phyloP scores from a whole-genome alignment of 2,329 filamentous ascomycete genomes.

The Colletotrichum tofieldiae region DNA sequence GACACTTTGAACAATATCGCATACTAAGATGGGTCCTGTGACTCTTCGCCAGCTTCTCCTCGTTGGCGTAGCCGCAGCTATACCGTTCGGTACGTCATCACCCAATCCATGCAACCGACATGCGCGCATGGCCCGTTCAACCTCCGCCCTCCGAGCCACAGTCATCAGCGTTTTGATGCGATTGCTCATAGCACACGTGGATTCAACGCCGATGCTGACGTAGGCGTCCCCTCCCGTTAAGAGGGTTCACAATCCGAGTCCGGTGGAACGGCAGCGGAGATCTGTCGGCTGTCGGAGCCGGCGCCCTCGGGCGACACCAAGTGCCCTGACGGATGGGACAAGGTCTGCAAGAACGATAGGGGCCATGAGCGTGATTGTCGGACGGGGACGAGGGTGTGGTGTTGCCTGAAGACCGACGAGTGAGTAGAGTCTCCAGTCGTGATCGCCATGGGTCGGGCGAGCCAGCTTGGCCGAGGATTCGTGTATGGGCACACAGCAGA shows the following conservation, averaged over 20 bases:
- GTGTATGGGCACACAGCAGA: too few species aligned
- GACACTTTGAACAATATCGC: not conserved
- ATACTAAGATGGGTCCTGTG: not conserved
- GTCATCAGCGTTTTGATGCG: too few species aligned
- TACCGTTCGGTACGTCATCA: not conserved
- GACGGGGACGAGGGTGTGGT: not conserved
- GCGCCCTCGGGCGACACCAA: not conserved
- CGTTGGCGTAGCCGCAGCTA: not conserved
- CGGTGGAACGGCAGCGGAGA: not conserved
- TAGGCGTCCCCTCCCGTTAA: not conserved
- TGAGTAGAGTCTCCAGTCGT: not conserved
- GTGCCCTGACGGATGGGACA: constrained; percentile 12
- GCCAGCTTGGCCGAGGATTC: not conserved
- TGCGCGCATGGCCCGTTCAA: not conserved
- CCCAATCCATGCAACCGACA: not conserved
- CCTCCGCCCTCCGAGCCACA: not conserved
- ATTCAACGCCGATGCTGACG: not conserved
- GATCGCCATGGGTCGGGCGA: not conserved
- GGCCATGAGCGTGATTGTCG: not conserved
- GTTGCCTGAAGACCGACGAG: not conserved
- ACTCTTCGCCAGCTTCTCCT: not conserved
- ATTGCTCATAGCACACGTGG: too few species aligned
- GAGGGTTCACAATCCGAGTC: not conserved
- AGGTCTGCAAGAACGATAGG: not conserved
- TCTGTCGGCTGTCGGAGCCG: not conserved